Evolutionary conservation across 345 rosid species (phyloP).

Genomic region (Populus davidiana): DNA sequence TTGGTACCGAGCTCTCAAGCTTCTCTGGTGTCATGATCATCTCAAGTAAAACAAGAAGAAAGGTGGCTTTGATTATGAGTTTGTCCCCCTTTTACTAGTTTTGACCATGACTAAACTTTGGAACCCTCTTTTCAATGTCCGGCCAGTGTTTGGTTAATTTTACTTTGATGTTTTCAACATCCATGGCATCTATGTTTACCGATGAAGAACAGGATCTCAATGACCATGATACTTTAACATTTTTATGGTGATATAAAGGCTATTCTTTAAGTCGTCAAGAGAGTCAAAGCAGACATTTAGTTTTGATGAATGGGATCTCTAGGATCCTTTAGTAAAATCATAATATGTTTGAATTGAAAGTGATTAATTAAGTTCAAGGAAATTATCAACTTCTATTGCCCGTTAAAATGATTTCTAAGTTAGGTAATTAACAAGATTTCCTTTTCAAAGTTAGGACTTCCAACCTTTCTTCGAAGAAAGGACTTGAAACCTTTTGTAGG

Average conservation of each 20-base stretch:
- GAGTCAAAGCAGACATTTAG: background rate
- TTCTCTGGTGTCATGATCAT: background rate
- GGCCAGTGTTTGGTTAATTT: background rate
- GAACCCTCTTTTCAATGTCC: background rate
- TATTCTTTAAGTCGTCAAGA: background rate
- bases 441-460: background rate
- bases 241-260: background rate
- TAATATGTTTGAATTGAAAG: background rate
- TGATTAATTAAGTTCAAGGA: background rate
- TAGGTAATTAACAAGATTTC: background rate
- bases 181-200: background rate
- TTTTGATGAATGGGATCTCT: background rate
- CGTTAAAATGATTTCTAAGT: conserved; percentile 1
- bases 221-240: background rate
- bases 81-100: background rate
- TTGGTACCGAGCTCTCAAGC: background rate
- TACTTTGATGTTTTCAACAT: background rate
- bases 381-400: background rate
- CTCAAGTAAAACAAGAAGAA: conserved; percentile 1
- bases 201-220: background rate
- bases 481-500: background rate
- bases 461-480: background rate
- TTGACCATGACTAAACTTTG: background rate
- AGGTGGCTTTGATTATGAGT: conserved; percentile 6
- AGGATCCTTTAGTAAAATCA: background rate